Conservation (phyloP, 306 rosid species). For the Parietaria judaica region DNA sequence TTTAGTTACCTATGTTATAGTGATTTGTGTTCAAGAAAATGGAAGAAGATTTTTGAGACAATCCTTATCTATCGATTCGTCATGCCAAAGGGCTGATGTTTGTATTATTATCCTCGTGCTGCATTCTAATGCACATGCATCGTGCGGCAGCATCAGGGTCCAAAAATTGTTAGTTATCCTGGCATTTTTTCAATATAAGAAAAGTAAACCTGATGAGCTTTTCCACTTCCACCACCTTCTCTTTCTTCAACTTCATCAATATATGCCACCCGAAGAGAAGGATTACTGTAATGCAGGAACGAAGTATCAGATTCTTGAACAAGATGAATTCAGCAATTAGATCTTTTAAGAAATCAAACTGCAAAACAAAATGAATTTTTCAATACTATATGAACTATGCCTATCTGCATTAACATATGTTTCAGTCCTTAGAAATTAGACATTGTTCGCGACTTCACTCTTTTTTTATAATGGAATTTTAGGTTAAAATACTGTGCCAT, state of each 20-base stretch:
- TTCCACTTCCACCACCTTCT: conserved; percentile 39
- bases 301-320: no score
- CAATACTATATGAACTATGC: conserved; percentile 1
- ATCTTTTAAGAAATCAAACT: not conserved
- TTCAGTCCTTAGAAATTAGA: no score
- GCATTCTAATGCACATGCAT: no score
- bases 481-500: conserved; percentile 84
- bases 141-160: no score
- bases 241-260: conserved; percentile 97
- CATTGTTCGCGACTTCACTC: not conserved
- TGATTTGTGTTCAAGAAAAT: not conserved
- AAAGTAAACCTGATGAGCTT: conserved; percentile 82
- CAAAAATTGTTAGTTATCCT: no score
- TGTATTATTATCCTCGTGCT: no score
- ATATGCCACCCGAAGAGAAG: conserved; percentile 96
- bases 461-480: conserved; percentile 15
- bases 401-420: not conserved
- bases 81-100: no score
- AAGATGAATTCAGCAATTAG: no score
- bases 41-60: not conserved
- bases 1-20: not conserved
- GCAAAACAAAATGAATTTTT: no score
- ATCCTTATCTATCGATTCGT: no score
- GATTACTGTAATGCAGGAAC: conserved; percentile 48
- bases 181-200: conserved; percentile 20